Evolutionary conservation across 257 asterid species (phyloP).

Genomic region (Echites panduratus): DNA sequence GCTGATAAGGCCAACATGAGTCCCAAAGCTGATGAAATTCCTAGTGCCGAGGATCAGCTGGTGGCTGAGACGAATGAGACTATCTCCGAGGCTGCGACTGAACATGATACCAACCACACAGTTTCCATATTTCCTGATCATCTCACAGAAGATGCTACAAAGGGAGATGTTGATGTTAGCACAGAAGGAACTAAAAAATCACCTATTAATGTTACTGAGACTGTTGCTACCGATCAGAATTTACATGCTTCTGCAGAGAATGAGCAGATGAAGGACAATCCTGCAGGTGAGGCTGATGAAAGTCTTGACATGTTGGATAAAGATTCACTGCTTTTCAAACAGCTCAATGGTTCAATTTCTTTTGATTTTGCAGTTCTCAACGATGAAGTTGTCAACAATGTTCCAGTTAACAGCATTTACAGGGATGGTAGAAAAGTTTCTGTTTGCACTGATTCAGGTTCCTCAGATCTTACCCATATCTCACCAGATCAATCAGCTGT

Average conservation of each 20-base stretch:
- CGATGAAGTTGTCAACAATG: slow-evolving; percentile 7
- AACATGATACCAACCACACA: slow-evolving; percentile 18
- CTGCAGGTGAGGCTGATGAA: slow-evolving; percentile 17
- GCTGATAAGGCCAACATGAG: slow-evolving; percentile 1
- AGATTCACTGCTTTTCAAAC: slow-evolving; percentile 23
- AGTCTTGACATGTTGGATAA: slow-evolving; percentile 16
- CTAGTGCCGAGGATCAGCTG: slow-evolving; percentile 6
- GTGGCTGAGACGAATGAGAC: slow-evolving; percentile 20
- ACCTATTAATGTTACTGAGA: slow-evolving; percentile 7
- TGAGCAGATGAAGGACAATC: slow-evolving; percentile 9
- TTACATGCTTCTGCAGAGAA: slow-evolving; percentile 1
- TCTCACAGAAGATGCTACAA: slow-evolving; percentile 30
- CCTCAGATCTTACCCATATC: not conserved
- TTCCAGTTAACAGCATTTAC: slow-evolving; percentile 14
- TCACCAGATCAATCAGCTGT: not conserved
- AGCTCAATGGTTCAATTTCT: slow-evolving; percentile 13
- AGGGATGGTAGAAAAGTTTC: slow-evolving; percentile 20
- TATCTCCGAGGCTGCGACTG: slow-evolving; percentile 15
- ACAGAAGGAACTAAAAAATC: slow-evolving; percentile 23
- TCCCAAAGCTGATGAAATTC: not conserved
- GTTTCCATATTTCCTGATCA: slow-evolving; percentile 14
- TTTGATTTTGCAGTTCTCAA: slow-evolving; percentile 12
- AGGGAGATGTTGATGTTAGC: slow-evolving; percentile 11
- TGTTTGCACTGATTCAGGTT: slow-evolving; percentile 14
- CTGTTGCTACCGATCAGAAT: slow-evolving; percentile 17